Evolutionary conservation across 2,329 filamentous ascomycete genomes (phyloP).

Genomic region (Aspergillus viridinutans): DNA sequence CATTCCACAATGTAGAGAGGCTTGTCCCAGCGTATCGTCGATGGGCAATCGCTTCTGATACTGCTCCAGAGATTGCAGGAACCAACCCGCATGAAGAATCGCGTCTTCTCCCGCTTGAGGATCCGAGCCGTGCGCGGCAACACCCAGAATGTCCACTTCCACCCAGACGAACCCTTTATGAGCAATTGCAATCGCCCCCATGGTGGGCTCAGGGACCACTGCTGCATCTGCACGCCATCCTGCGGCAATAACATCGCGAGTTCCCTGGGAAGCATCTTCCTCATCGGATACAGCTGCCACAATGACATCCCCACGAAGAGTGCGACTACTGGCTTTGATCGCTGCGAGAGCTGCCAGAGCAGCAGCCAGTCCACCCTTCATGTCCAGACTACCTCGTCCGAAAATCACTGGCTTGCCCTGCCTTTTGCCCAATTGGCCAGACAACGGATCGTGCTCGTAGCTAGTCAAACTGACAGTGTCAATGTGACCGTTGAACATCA

Average conservation of each 20-base stretch:
- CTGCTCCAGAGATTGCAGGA: constrained; percentile 44
- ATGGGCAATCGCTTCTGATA: constrained; percentile 37
- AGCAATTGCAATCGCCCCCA: constrained; percentile 39
- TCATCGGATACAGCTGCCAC: constrained; percentile 54
- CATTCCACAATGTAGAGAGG: constrained; percentile 46
- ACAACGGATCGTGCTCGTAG: constrained; percentile 46
- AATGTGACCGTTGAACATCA: constrained; percentile 53
- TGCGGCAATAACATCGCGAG: constrained; percentile 46
- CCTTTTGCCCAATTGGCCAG: constrained; percentile 33
- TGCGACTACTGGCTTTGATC: constrained; percentile 27
- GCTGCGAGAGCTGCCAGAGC: constrained; percentile 41
- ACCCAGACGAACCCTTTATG: constrained; percentile 50
- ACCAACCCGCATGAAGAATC: constrained; percentile 46
- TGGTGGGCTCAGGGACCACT: constrained; percentile 48
- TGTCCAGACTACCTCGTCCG: constrained; percentile 48
- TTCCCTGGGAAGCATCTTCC: constrained; percentile 50
- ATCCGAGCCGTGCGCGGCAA: constrained; percentile 34
- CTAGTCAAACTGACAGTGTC: constrained; percentile 50
- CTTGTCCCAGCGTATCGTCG: constrained; percentile 35
- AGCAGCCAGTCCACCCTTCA: constrained; percentile 52
- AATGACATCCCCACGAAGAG: constrained; percentile 48
- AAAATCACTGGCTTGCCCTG: constrained; percentile 37
- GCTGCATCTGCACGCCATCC: constrained; percentile 54
- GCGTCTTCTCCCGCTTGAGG: constrained; percentile 48
- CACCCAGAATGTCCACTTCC: constrained; percentile 31